These are phyloP conservation scores for Ophiostoma ips DNA, from an alignment of 2,329 filamentous ascomycete species.

Conservation along the genomic window DNA sequence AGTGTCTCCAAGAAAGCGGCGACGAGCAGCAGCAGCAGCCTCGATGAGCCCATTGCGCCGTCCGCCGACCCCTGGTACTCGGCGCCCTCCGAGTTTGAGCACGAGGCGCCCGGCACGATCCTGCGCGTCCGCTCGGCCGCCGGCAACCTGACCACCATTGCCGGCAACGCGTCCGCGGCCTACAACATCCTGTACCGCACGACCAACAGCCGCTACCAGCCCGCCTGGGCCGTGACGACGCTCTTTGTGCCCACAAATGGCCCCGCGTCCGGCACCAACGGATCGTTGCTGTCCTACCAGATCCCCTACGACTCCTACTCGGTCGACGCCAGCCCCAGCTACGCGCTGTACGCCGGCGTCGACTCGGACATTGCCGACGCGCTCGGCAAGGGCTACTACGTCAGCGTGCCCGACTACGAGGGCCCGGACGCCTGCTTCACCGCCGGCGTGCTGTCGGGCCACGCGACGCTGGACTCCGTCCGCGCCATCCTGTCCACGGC, in stretches of 20 bases:
- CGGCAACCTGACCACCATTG: conserved; percentile 15
- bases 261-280: background rate
- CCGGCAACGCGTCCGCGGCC: conserved; percentile 13
- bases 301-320: conserved; percentile 25
- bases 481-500: conserved; percentile 24
- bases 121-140: conserved; percentile 19
- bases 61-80: conserved; percentile 22
- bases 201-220: conserved; percentile 20
- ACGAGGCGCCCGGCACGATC: conserved; percentile 17
- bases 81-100: conserved; percentile 18
- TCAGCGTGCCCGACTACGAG: conserved; percentile 32
- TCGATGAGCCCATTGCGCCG: conserved; percentile 17
- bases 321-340: conserved; percentile 26
- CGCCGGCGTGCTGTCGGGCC: conserved; percentile 26
- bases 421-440: conserved; percentile 29
- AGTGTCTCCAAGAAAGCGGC: background rate
- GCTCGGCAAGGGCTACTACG: conserved; percentile 29
- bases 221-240: conserved; percentile 27
- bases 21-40: background rate
- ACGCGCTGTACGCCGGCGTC: conserved; percentile 18
- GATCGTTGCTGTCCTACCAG: conserved; percentile 27
- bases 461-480: conserved; percentile 29
- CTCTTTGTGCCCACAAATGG: conserved; percentile 18
- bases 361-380: conserved; percentile 19
- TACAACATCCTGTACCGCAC: conserved; percentile 27